Conservation (phyloP, 495 filamentous ascomycete species). For the Penicillium antarcticum region DNA sequence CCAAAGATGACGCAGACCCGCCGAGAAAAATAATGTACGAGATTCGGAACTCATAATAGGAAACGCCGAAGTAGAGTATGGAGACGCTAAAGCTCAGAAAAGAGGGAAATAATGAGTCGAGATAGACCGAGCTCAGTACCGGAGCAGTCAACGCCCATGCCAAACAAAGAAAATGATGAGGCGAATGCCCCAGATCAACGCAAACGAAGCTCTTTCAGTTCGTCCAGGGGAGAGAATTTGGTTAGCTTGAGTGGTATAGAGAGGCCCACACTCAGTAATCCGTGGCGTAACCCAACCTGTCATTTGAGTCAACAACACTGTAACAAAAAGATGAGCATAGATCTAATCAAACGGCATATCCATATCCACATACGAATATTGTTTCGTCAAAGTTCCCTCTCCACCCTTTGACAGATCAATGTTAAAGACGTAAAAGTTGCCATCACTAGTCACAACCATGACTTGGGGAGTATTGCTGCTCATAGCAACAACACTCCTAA, state of each 20-base stretch:
- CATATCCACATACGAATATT: conserved; percentile 68
- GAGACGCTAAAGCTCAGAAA: conserved; percentile 5
- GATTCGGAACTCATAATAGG: neutral
- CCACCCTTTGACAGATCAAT: conserved; percentile 94
- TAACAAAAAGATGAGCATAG: conserved; percentile 1
- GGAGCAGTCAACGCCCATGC: neutral
- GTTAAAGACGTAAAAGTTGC: conserved; percentile 89
- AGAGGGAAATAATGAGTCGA: neutral
- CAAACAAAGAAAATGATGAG: neutral
- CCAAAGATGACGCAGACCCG: neutral
- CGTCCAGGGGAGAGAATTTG: too few species aligned
- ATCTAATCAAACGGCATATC: neutral
- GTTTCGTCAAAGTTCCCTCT: conserved; percentile 87
- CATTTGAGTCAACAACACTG: conserved; percentile 52
- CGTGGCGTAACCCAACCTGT: conserved; percentile 46
- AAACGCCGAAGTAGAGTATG: conserved; percentile 1
- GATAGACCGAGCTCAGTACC: neutral
- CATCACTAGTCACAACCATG: conserved; percentile 97
- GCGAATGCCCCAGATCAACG: too few species aligned
- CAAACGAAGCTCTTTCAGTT: neutral
- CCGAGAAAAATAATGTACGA: neutral
- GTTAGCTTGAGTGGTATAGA: too few species aligned
- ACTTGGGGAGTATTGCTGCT: conserved; percentile 89
- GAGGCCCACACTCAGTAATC: conserved; percentile 37
- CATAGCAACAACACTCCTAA: conserved; percentile 91